Base-by-base conservation (phyloP, 345 rosid species). In the Barbarea vulgaris region DNA sequence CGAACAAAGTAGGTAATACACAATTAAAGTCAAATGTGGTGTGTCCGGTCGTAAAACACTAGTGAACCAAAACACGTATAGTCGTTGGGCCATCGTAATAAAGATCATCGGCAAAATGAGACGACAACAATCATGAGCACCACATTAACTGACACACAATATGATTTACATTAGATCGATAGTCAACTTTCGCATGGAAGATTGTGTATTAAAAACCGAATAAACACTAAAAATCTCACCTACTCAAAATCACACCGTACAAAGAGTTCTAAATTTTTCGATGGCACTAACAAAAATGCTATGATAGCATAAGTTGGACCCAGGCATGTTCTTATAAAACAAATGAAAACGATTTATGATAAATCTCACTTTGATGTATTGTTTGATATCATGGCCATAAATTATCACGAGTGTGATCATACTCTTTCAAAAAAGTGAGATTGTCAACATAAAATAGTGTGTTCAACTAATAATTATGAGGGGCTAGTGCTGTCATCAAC, bases 11-110 rank as follows among this genome's bases (percentile, higher is more conserved):
- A 73, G 33, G 10, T 21, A 37, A 63, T 19, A 41, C 70, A 63
- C 70, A 63, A 53, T 14, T 39, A 30, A 64, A 63, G 70, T 64
- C 76, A 52, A 52, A 72, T 46, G 75, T 33, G 59, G 57, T 70
- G 67, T 66, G 67, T 70, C 48, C 51, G 22, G 34, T 34, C 0
- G 33, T 48, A 18, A 65, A 47, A 30, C 30, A 64, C 28, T 21
- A 50, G 11, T 42, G 25, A 15, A 41, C 25, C 63, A 63, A 63
- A 63, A 14, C 60, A 9, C 7, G 33, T 34, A 11, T 19, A 30
- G 44, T 31, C 42, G 33, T 63, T 34, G 37, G 64, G 37, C 44
- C 42, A 18, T 18, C 0, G 24, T 46, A 11, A 33, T 47, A 47
- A 70, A 24, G 50, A 34, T 50, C 22, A 60, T 61, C 42, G 39